phyloP scores from a whole-genome alignment of 352 stramenopile genomes.

The Halophytophthora batemanensis region DNA sequence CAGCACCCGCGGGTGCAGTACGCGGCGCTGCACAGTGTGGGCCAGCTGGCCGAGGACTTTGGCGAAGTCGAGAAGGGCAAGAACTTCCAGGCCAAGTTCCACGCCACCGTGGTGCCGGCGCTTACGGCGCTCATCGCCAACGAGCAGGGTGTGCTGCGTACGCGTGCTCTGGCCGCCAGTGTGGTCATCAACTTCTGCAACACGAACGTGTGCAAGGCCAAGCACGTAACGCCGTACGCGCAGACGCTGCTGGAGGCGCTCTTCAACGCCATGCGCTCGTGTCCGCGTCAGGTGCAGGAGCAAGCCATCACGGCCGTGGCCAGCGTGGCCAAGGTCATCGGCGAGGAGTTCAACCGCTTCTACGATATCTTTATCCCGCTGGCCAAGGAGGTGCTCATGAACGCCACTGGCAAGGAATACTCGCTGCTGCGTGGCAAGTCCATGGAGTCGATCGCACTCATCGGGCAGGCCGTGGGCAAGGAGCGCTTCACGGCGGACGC shows the following conservation, averaged over 20 bases:
- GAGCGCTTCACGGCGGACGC: slow-evolving; percentile 72
- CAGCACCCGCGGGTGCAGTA: slow-evolving; percentile 79
- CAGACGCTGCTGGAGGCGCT: slow-evolving; percentile 74
- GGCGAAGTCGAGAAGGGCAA: slow-evolving; percentile 80
- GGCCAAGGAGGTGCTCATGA: slow-evolving; percentile 79
- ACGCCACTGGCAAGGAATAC: slow-evolving; percentile 76
- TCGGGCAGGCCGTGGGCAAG: slow-evolving; percentile 87
- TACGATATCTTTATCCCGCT: slow-evolving; percentile 89
- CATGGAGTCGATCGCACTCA: slow-evolving; percentile 88
- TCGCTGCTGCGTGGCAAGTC: slow-evolving; percentile 79
- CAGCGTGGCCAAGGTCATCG: slow-evolving; percentile 82
- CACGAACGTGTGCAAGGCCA: slow-evolving; percentile 77
- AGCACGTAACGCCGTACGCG: slow-evolving; percentile 63
- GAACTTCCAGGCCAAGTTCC: slow-evolving; percentile 87
- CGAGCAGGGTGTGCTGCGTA: slow-evolving; percentile 66
- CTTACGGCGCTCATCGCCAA: slow-evolving; percentile 65
- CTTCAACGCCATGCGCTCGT: slow-evolving; percentile 75
- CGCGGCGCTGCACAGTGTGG: slow-evolving; percentile 78
- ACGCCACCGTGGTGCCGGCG: slow-evolving; percentile 56
- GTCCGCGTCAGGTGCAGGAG: slow-evolving; percentile 82
- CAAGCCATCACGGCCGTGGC: slow-evolving; percentile 85
- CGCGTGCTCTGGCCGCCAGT: slow-evolving; percentile 68
- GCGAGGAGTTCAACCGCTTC: slow-evolving; percentile 70
- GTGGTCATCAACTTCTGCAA: slow-evolving; percentile 88
- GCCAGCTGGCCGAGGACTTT: slow-evolving; percentile 82